Conservation (phyloP, 1,139 yeast genomes). For the Blastobotrys persicus region DNA sequence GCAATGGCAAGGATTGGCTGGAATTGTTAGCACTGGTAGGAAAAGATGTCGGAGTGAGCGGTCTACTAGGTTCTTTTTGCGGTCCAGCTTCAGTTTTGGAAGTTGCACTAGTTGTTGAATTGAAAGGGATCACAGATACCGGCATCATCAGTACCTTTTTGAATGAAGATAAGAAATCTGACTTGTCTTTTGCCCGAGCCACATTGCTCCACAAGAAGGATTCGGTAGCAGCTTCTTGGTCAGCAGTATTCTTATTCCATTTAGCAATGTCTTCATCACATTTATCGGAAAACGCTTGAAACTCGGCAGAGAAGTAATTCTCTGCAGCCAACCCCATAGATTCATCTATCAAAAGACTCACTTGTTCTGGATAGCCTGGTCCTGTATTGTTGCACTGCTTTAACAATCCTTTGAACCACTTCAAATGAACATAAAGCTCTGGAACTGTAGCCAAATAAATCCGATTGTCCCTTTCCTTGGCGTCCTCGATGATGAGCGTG, state of each 20-base stretch:
- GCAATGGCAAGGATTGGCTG: slow-evolving; percentile 7
- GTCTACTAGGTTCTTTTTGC: slow-evolving; percentile 4
- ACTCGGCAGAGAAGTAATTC: slow-evolving; percentile 43
- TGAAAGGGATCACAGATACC: slow-evolving; percentile 30
- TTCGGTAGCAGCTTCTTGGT: slow-evolving; percentile 42
- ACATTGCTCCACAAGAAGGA: slow-evolving; percentile 44
- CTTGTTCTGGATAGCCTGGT: slow-evolving; percentile 36
- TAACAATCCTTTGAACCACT: slow-evolving; percentile 27
- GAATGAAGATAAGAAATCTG: slow-evolving; percentile 53
- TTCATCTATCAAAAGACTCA: slow-evolving; percentile 45
- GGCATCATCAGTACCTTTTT: slow-evolving; percentile 45
- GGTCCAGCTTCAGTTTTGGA: not conserved
- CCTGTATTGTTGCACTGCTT: slow-evolving; percentile 37
- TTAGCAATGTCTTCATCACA: slow-evolving; percentile 35
- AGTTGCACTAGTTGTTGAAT: slow-evolving; percentile 4
- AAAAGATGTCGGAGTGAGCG: slow-evolving; percentile 5
- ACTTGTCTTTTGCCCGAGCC: slow-evolving; percentile 44
- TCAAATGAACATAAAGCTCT: slow-evolving; percentile 25
- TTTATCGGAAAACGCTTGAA: slow-evolving; percentile 35
- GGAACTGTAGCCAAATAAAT: slow-evolving; percentile 29
- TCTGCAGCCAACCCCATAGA: slow-evolving; percentile 45
- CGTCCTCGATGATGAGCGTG: slow-evolving; percentile 27
- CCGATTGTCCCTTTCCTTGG: slow-evolving; percentile 13
- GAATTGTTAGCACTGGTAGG: slow-evolving; percentile 10
- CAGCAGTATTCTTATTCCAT: slow-evolving; percentile 38